Conservation (phyloP, 1,284 basidiomycete species). For the Malassezia psittaci region DNA sequence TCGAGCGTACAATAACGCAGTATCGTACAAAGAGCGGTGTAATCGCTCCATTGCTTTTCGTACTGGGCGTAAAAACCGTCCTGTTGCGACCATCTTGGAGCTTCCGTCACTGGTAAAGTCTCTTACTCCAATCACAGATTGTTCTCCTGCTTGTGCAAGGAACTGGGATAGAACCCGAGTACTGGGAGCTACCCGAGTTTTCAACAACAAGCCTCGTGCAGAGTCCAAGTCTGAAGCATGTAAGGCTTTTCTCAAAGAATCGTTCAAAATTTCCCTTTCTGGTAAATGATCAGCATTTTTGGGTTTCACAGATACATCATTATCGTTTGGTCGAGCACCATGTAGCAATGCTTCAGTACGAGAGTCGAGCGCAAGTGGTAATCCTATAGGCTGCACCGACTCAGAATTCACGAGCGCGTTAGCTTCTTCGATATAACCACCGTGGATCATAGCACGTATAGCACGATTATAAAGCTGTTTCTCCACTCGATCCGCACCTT, state of each 20-base stretch:
- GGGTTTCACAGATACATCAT: neutral
- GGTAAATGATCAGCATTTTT: neutral
- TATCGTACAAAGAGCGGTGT: constrained; percentile 8
- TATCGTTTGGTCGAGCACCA: neutral
- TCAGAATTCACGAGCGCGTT: neutral
- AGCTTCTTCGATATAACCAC: neutral
- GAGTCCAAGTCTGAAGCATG: neutral
- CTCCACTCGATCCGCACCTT: neutral
- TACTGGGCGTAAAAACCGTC: constrained; percentile 10
- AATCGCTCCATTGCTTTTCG: constrained; percentile 1
- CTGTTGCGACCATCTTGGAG: constrained; percentile 2
- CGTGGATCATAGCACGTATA: neutral
- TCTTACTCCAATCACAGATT: neutral
- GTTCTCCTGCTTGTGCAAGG: constrained; percentile 3
- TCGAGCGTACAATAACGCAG: constrained; percentile 13
- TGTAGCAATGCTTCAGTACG: neutral
- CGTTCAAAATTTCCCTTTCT: neutral
- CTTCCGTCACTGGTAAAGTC: neutral
- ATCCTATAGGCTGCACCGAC: neutral
- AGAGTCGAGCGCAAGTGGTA: neutral
- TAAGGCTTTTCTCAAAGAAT: neutral
- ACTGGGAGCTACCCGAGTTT: neutral
- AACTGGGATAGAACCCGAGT: constrained; percentile 6
- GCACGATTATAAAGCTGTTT: constrained; percentile 1
- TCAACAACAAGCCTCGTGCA: constrained; percentile 6